phyloP scores from a whole-genome alignment of 805 yeast species.

The Phaffomyces opuntiae region DNA sequence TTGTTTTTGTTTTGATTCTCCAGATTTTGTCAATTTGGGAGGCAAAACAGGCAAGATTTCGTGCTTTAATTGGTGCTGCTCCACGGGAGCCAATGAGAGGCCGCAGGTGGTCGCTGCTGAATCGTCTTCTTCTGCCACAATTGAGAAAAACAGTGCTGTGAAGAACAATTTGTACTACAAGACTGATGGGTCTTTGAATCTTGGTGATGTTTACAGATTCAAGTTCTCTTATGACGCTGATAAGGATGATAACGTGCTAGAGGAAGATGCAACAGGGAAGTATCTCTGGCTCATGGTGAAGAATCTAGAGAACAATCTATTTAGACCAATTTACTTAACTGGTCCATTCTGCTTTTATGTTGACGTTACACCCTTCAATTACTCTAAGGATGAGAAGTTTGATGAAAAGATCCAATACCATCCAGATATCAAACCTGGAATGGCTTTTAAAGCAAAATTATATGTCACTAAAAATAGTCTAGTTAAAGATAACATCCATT shows the following conservation, averaged over 20 bases:
- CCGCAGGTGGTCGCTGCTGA: no score
- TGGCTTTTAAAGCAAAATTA: conserved; percentile 52
- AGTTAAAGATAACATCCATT: conserved; percentile 30
- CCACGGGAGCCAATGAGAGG: neutral
- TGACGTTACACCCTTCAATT: conserved; percentile 68
- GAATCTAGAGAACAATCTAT: conserved; percentile 63
- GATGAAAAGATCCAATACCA: conserved; percentile 37
- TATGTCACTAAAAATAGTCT: conserved; percentile 40
- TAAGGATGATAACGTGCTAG: neutral
- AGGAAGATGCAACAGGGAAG: conserved; percentile 10
- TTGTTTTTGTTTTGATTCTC: neutral
- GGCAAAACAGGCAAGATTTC: neutral
- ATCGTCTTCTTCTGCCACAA: neutral
- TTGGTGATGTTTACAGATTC: conserved; percentile 19
- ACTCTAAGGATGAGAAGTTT: conserved; percentile 39
- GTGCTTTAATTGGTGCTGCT: neutral
- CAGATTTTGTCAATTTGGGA: no score
- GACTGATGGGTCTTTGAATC: conserved; percentile 9
- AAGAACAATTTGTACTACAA: conserved; percentile 9
- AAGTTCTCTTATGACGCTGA: conserved; percentile 1
- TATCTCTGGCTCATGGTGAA: conserved; percentile 47
- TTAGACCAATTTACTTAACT: conserved; percentile 77
- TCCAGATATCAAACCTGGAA: conserved; percentile 64
- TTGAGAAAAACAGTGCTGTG: neutral
- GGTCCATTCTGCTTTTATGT: conserved; percentile 88